These are phyloP conservation scores for Diplodia scrobiculata DNA, from an alignment of 2,329 filamentous ascomycete genomes.

Conservation along the genomic window DNA sequence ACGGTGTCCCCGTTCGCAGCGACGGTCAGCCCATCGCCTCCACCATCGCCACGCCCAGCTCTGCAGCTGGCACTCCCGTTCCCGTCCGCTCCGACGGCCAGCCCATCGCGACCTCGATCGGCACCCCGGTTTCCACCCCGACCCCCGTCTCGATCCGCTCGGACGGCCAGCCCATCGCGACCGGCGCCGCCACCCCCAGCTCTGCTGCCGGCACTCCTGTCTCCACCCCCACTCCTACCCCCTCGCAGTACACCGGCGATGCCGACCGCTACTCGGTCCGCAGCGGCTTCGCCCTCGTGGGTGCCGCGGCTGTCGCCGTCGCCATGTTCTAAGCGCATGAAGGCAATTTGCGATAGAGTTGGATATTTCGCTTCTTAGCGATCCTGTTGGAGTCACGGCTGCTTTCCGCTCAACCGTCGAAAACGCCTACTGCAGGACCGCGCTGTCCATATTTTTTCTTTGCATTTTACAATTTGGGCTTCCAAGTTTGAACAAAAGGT, in stretches of 20 bases:
- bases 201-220: slow-evolving; percentile 27
- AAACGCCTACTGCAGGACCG: neutral
- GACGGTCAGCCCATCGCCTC: slow-evolving; percentile 31
- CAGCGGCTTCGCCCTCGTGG: slow-evolving; percentile 24
- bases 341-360: neutral
- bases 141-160: slow-evolving; percentile 27
- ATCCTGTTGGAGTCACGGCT: neutral
- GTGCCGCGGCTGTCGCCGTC: slow-evolving; percentile 23
- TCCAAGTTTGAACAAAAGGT: neutral
- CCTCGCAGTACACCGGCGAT: slow-evolving; percentile 27
- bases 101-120: neutral
- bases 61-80: slow-evolving; percentile 17
- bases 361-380: slow-evolving; percentile 2
- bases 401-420: neutral
- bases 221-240: slow-evolving; percentile 32
- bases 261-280: slow-evolving; percentile 7
- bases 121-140: neutral
- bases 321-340: slow-evolving; percentile 13
- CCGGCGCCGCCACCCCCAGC: slow-evolving; percentile 12
- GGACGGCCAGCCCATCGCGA: slow-evolving; percentile 31
- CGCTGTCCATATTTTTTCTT: slow-evolving; percentile 10
- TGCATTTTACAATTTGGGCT: slow-evolving; percentile 1
- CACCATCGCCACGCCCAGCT: neutral
- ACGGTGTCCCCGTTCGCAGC: slow-evolving; percentile 8
- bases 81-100: slow-evolving; percentile 22